Evolutionary conservation across 495 filamentous ascomycete species (phyloP).

Genomic region (Amphirosellinia nigrospora): DNA sequence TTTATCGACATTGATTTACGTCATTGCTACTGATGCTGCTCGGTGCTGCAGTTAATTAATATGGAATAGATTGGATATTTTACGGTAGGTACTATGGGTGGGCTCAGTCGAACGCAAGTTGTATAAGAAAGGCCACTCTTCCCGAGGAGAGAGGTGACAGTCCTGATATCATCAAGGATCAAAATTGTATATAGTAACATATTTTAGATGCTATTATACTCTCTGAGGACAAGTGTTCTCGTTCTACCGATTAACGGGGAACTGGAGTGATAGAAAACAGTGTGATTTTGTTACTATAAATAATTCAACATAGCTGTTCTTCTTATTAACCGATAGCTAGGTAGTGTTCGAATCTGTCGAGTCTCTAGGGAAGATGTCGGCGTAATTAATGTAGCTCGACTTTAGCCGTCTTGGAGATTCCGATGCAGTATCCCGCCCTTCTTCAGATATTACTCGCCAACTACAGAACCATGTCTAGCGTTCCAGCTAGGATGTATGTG

Average conservation of each 20-base stretch:
- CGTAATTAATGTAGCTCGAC: slow-evolving; percentile 20
- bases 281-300: slow-evolving; percentile 3
- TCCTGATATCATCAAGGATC: not conserved
- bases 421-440: slow-evolving; percentile 13
- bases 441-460: not conserved
- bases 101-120: not conserved
- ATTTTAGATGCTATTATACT: not conserved
- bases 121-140: not conserved
- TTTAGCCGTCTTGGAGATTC: slow-evolving; percentile 16
- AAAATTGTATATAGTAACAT: not conserved
- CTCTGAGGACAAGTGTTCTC: slow-evolving; percentile 1
- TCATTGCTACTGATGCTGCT: slow-evolving; percentile 11
- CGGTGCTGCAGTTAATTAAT: slow-evolving; percentile 14
- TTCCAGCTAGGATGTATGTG: not conserved
- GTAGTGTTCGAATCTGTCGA: not conserved
- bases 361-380: not conserved
- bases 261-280: not conserved
- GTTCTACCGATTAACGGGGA: not conserved
- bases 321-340: slow-evolving; percentile 19
- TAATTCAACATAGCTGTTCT: slow-evolving; percentile 1
- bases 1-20: slow-evolving; percentile 3
- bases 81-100: slow-evolving; percentile 6
- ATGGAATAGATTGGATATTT: slow-evolving; percentile 11
- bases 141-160: not conserved
- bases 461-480: not conserved